Base-by-base conservation (phyloP, 352 stramenopile genomes). In the Thalassiosira ordinaria region DNA sequence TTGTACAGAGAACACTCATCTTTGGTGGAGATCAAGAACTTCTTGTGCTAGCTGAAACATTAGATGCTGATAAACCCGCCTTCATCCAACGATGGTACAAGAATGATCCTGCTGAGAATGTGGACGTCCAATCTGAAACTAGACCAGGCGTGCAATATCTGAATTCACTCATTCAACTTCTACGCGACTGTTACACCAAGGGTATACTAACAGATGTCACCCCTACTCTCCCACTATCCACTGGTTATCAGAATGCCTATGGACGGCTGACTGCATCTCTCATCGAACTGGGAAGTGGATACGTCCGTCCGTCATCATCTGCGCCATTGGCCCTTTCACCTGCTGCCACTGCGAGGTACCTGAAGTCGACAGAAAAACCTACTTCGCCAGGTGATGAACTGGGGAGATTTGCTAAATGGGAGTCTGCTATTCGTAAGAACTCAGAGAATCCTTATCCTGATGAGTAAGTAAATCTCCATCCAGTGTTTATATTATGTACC, bases 21-120 rank as follows among this genome's bases (percentile, higher is more conserved):
- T 93, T 93, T 84, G 89, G 89, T 55, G 84, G 84, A 27, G 88
- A 93, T 68, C 78, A 91, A 49, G 89, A 94, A 62, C 61, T 94
- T 24, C 65, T 92, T n/a, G 78, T 93, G 0, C 73, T 93, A n/a
- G 82, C 84, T 22, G 85, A 94, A 68, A 94, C 89, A n/a, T 69
- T 93, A n/a, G 87, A 88, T 49, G 86, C 84, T 9, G 89, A 94
- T 51, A 84, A 82, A 67, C 65, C 77, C 11, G 76, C 80, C n/a
- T 93, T 93, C 49, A 80, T 91, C 24, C 56, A 92, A 60, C 74
- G 86, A 46, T 93, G 89, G 87, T 94, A 92, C 74, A 76, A 78
- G 39, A 74, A 83, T 44, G 82, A 86, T 24, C 52, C 70, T 27
- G 47, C 18, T 16, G 35, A 70, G 1, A 33, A 71, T 37, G 24